Evolutionary conservation across 2,329 filamentous ascomycete species (phyloP).

Genomic region (Aspergillus ruber): DNA sequence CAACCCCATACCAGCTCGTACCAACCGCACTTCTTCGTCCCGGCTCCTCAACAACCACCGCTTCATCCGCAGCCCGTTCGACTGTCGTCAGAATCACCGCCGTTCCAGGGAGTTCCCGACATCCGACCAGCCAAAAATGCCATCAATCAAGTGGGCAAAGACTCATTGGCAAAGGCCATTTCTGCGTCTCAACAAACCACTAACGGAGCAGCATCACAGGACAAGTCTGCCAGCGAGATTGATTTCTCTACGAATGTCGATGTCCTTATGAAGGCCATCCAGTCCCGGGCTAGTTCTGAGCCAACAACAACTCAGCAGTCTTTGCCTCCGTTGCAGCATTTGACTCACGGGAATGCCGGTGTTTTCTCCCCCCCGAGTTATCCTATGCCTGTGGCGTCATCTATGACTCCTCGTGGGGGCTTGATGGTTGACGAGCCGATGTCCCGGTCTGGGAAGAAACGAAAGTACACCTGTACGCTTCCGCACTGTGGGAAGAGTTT

Average conservation of each 20-base stretch:
- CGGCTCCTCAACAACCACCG: conserved; percentile 18
- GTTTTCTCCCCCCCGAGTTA: conserved; percentile 15
- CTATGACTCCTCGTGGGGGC: conserved; percentile 13
- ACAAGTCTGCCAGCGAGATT: conserved; percentile 46
- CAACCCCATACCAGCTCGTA: conserved; percentile 17
- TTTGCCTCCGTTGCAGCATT: conserved; percentile 30
- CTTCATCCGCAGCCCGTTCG: conserved; percentile 21
- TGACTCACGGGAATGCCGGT: conserved; percentile 19
- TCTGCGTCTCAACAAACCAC: conserved; percentile 1
- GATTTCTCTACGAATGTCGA: conserved; percentile 79
- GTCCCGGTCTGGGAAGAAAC: conserved; percentile 35
- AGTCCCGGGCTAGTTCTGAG: conserved; percentile 50
- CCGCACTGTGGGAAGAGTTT: conserved; percentile 75
- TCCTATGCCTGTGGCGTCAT: conserved; percentile 10
- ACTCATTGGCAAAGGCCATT: conserved; percentile 11
- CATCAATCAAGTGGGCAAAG: conserved; percentile 22
- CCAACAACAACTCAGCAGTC: conserved; percentile 22
- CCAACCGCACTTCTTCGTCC: conserved; percentile 27
- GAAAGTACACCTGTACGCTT: conserved; percentile 68
- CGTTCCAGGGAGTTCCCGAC: conserved; percentile 31
- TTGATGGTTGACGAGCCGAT: conserved; percentile 29
- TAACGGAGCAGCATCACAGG: conserved; percentile 6
- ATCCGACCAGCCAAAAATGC: conserved; percentile 34
- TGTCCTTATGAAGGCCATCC: conserved; percentile 81
- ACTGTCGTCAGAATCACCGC: conserved; percentile 22